Evolutionary conservation across 192 early-diverging fungal genomes (phyloP).

Genomic region (Backusella tuberculispora): DNA sequence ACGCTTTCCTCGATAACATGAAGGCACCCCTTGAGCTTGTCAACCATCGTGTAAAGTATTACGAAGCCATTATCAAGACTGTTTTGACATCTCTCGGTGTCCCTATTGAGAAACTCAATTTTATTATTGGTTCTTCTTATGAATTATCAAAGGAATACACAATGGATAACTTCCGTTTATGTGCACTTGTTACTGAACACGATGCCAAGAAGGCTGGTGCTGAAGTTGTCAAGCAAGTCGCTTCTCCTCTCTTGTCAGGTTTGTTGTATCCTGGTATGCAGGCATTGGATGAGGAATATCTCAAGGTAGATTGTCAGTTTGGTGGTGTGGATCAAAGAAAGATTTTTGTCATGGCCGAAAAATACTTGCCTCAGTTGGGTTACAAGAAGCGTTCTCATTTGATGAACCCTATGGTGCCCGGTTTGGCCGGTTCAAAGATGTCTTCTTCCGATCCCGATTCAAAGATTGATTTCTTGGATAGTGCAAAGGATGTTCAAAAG

Average conservation of each 20-base stretch:
- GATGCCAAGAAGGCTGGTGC: slow-evolving; percentile 99
- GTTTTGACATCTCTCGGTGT: slow-evolving; percentile 94
- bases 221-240: slow-evolving; percentile 98
- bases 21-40: slow-evolving; percentile 95
- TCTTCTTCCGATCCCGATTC: slow-evolving; percentile 94
- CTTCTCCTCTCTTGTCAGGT: slow-evolving; percentile 84
- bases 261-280: slow-evolving; percentile 98
- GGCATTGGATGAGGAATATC: slow-evolving; percentile 97
- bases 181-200: slow-evolving; percentile 86
- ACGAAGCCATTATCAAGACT: slow-evolving; percentile 88
- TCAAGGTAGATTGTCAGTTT: slow-evolving; percentile 92
- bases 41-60: slow-evolving; percentile 88
- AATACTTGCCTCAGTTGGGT: slow-evolving; percentile 90
- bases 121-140: slow-evolving; percentile 89
- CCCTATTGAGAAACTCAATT: slow-evolving; percentile 88
- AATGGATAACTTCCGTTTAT: slow-evolving; percentile 89
- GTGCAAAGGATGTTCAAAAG: slow-evolving; percentile 70
- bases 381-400: slow-evolving; percentile 97
- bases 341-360: slow-evolving; percentile 98
- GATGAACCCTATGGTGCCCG: slow-evolving; percentile 98
- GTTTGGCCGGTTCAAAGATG: slow-evolving; percentile 95
- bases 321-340: slow-evolving; percentile 99
- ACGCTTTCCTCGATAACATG: slow-evolving; percentile 98
- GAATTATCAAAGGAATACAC: slow-evolving; percentile 88
- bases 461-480: slow-evolving; percentile 96